Conservation (phyloP, 108 stramenopile species). For the Cyclostephanos tholiformis region DNA sequence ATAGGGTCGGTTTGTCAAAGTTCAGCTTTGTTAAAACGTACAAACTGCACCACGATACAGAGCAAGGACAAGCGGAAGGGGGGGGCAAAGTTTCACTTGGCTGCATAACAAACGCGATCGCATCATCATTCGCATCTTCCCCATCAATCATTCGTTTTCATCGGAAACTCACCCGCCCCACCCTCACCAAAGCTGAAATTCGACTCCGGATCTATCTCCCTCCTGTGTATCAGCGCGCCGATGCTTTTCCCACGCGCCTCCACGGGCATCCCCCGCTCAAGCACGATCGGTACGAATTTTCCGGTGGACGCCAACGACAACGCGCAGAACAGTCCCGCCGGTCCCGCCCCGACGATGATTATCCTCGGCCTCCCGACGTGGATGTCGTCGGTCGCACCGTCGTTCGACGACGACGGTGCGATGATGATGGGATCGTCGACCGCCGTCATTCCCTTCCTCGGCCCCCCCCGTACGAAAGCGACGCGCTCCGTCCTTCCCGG, state of each 20-base stretch:
- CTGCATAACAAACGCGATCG: no score
- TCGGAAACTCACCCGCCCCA: conserved; percentile 89
- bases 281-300: conserved; percentile 62
- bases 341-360: conserved; percentile 82
- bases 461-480: background rate
- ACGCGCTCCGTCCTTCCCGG: conserved; percentile 55
- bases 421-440: no score
- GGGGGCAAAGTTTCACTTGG: no score
- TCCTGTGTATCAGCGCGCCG: conserved; percentile 82
- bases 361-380: conserved; percentile 38
- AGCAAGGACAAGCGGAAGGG: no score
- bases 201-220: conserved; percentile 60
- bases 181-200: conserved; percentile 97
- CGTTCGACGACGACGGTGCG: background rate
- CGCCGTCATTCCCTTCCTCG: background rate
- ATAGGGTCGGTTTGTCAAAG: background rate
- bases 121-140: no score
- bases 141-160: no score
- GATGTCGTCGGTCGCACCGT: background rate
- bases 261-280: conserved; percentile 93
- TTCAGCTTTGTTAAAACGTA: background rate
- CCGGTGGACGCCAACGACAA: conserved; percentile 66
- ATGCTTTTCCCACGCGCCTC: conserved; percentile 90
- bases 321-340: conserved; percentile 93
- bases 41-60: no score